Evolutionary conservation across 257 asterid genomes (phyloP), one percentile per base, ranked within the genome.

Genomic region (Apocynum venetum): DNA sequence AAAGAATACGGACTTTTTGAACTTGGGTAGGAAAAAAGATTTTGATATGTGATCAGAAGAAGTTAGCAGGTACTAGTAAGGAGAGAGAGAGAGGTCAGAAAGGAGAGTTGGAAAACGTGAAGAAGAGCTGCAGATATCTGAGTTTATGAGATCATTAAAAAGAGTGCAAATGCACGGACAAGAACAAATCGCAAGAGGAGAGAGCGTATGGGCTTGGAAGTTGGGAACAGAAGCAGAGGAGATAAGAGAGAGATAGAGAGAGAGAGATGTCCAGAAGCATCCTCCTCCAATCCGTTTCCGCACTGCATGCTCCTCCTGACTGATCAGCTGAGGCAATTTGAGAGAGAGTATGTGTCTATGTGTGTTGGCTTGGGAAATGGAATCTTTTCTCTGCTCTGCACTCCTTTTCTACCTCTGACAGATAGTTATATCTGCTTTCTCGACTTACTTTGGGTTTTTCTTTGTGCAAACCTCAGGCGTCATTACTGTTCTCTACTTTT

Each of bases 131-230:
- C 31, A 66, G 73, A 53, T 68, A 68, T 81, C 76, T 60, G 72
- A 56, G 71, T 70, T 67, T 44, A 46, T 67, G 44, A 73, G 80
- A 68, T 72, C 81, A 83, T 83, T 74, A 77, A 82, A 81, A 86
- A 78, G 88, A 79, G 91, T 87, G 90, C 87, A 80, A 77, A 90
- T 87, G 86, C 85, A 80, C 64, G 85, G 87, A 85, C 84, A 81
- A 64, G 73, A 79, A 66, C 41, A 60, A 55, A 44, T 25, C 41
- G 64, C 12, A 71, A 78, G 63, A 56, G 31, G 66, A 55, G 64
- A 77, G 74, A 72, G 71, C 73, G 78, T 52, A 79, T 60, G 83
- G 79, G 73, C 75, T 31, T 74, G 79, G 85, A 71, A 80, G 83
- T 75, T 75, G 80, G 80, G 77, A 80, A 75, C 77, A 74, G 73